Evolutionary conservation across 306 rosid genomes (phyloP), one percentile per base, ranked within the genome.

Genomic region (Glycine soja): DNA sequence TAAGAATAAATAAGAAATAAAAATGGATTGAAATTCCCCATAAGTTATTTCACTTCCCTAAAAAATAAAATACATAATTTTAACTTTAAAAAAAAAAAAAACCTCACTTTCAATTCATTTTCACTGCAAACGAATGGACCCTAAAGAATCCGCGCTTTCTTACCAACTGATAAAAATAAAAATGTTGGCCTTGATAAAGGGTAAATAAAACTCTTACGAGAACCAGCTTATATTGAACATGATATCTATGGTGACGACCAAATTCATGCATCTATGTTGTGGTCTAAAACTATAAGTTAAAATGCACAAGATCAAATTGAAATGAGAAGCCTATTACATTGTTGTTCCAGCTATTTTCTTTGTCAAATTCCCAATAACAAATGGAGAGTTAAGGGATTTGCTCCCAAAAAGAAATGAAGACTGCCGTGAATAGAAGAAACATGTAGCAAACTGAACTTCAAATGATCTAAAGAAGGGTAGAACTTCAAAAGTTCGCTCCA

Each of bases 351-450:
- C 79, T 83, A 63, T 61, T 70, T 59, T 76, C 43, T 82, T 52
- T 62, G 61, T 70, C 74, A 51, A 67, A 58, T 61, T 76, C 16
- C 67, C 72, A 69, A 47, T 70, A 6, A 36, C 38, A 76, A 59
- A 34, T 58, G 59, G 30, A 70, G 48, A 56, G 30, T n/a, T 34
- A 14, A 42, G 53, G 18, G 18, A 72, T 52, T 16, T 45, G 32
- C 79, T 70, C 82, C 51, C 79, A 52, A 43, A 10, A 54, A 53
- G 71, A 43, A 56, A 70, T 4, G 46, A 58, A 75, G 70, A 75
- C 40, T 43, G 3, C 64, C 63, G 38, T 75, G 81, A 72, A 70
- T 3, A 13, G 14, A 70, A 69, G 18, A 70, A 69, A 12, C 73
- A 40, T 38, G 71, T 14, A 8, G 74, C 53, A 53, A 42, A 69